Conservation (phyloP, 1,284 basidiomycete species). For the Cryptococcus sp. region DNA sequence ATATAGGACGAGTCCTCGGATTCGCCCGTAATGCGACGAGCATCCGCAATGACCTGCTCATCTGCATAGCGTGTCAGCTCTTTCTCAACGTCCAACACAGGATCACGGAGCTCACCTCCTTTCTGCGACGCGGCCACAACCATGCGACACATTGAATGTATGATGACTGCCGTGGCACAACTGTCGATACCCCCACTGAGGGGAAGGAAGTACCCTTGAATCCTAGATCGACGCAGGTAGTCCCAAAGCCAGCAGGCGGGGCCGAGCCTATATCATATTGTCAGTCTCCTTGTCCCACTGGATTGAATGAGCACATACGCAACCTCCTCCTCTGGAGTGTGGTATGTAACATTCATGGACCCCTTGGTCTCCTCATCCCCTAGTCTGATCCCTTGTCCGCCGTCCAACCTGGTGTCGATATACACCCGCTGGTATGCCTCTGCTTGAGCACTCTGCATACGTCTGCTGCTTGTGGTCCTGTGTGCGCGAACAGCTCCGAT, state of each 20-base stretch:
- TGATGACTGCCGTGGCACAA: conserved; percentile 93
- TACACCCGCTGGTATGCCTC: conserved; percentile 76
- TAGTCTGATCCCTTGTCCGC: conserved; percentile 60
- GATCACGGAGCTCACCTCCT: conserved; percentile 61
- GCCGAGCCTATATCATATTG: conserved; percentile 66
- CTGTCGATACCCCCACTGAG: conserved; percentile 97
- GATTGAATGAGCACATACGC: conserved; percentile 64
- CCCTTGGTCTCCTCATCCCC: conserved; percentile 64
- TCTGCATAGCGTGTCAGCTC: conserved; percentile 57
- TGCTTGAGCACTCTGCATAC: conserved; percentile 81
- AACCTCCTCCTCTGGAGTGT: conserved; percentile 93
- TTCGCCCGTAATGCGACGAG: conserved; percentile 83
- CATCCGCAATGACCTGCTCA: conserved; percentile 84
- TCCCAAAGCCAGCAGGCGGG: conserved; percentile 99
- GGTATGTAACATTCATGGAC: conserved; percentile 68
- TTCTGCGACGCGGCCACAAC: conserved; percentile 72
- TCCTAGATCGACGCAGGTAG: conserved; percentile 88
- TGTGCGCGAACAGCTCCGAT: conserved; percentile 91
- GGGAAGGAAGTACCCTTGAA: conserved; percentile 94
- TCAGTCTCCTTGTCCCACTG: not conserved
- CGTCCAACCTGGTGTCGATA: conserved; percentile 70
- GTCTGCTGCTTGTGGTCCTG: conserved; percentile 74
- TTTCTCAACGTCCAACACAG: not conserved
- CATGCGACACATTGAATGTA: conserved; percentile 92
- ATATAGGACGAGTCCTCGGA: conserved; percentile 75